A percentile compares a stretch with the other conserved stretches of the same genome.
These are phyloP conservation scores for Pythium biforme DNA, from an alignment of 352 stramenopile genomes.

Conservation along the genomic window DNA sequence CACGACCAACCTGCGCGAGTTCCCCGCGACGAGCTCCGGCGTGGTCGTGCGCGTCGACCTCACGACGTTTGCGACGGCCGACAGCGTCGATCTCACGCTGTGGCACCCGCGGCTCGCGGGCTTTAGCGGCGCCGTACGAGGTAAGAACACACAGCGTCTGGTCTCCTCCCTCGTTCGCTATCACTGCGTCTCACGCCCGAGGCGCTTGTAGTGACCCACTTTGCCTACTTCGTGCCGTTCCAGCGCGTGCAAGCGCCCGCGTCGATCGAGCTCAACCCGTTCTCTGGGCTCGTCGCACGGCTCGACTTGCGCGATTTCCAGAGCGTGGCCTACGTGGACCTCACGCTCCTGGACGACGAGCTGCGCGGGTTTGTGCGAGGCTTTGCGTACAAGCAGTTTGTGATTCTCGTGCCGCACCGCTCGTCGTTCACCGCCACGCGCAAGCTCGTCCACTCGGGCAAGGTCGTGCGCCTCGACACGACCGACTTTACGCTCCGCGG, in stretches of 20 bases:
- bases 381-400: slow-evolving; percentile 75
- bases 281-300: slow-evolving; percentile 57
- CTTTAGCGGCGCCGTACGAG: slow-evolving; percentile 63
- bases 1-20: slow-evolving; percentile 68
- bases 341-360: slow-evolving; percentile 44
- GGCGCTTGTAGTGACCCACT: slow-evolving; percentile 70
- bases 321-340: slow-evolving; percentile 47
- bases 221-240: slow-evolving; percentile 74
- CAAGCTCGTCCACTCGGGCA: slow-evolving; percentile 45
- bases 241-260: slow-evolving; percentile 46
- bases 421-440: slow-evolving; percentile 29
- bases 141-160: slow-evolving; percentile 29
- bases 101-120: slow-evolving; percentile 49
- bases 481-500: slow-evolving; percentile 51
- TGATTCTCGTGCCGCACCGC: slow-evolving; percentile 64
- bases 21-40: slow-evolving; percentile 63
- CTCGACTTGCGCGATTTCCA: slow-evolving; percentile 67
- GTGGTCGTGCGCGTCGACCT: slow-evolving; percentile 60
- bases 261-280: slow-evolving; percentile 44
- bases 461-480: slow-evolving; percentile 71
- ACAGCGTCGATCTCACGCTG: slow-evolving; percentile 52
- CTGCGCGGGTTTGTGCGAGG: slow-evolving; percentile 66
- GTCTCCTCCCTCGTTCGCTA: neutral
- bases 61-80: slow-evolving; percentile 37
- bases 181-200: no score